Evolutionary conservation across 306 rosid species (phyloP), one percentile per base, ranked within the genome.

Genomic region (Coriaria nepalensis): DNA sequence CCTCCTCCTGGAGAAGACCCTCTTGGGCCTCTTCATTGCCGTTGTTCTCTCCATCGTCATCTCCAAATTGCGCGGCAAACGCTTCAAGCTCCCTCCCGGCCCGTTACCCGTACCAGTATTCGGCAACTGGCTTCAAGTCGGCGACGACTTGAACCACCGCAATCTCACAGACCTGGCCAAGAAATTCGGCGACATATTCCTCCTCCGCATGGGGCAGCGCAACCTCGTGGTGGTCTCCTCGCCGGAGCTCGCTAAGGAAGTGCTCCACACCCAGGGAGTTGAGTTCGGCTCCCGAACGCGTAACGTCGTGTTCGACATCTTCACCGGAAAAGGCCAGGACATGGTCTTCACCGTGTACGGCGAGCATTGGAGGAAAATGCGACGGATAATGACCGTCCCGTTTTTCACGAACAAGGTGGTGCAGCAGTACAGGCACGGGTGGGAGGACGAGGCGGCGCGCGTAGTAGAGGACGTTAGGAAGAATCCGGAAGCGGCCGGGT

Each of bases 301-400:
- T 0, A 87, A 87, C 71, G 94, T 87, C 4, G 96, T 87, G 2
- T 87, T 87, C 60, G 96, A 87, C 13, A 82, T 87, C 44, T 87
- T 83, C 79, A 87, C 96, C 5, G 93, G 94, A 0, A 66, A 87
- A 41, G 96, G 96, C 0, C 94, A 87, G 65, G 94, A 87, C 6
- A 87, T 87, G 96, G 94, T 83, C 33, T 87, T 87, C 76, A 87
- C 93, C 0, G 93, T 87, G 0, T 87, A 87, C 77, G 93, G 96
- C 2, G 94, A 87, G 70, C 94, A 87, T 55, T 87, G 94, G 96
- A 46, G 96, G 50, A 87, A 87, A 61, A 87, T 87, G 96, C 29
- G 96, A 13, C 51, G 94, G 42, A 87, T 87, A 67, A 87, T 87
- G 96, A 87, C 94, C 9, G 96, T 82, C 6, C 96, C 94, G 0